Evolutionary conservation across 148 eudicot genomes (phyloP).

Genomic region (Rhododendron vialii): DNA sequence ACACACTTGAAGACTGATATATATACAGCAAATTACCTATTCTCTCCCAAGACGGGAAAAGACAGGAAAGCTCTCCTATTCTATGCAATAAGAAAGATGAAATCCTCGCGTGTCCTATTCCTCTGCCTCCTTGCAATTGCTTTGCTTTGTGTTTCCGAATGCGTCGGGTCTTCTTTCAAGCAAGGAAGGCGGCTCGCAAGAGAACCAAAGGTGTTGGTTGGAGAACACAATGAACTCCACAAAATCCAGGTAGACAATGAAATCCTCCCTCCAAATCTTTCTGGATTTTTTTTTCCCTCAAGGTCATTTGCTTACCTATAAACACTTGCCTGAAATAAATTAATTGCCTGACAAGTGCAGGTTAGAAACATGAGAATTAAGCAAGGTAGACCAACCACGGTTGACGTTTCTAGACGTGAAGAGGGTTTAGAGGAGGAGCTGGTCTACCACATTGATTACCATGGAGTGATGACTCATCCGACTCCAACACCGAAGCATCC

Average conservation of each 20-base stretch:
- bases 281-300: too few relatives aligned
- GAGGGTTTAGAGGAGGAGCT: conserved; percentile 26
- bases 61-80: neutral
- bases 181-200: conserved; percentile 16
- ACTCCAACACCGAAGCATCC: conserved; percentile 57
- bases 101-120: neutral
- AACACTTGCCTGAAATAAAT: neutral
- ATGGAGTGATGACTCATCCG: conserved; percentile 61
- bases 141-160: neutral
- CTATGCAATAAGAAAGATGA: neutral
- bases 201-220: conserved; percentile 11
- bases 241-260: conserved; percentile 22
- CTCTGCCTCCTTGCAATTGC: conserved; percentile 5
- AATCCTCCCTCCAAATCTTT: neutral
- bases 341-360: conserved; percentile 11
- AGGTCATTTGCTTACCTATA: neutral
- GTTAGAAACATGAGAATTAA: conserved; percentile 17
- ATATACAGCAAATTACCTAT: neutral
- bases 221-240: neutral
- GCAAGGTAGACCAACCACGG: conserved; percentile 5
- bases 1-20: neutral
- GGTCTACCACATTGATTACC: conserved; percentile 60
- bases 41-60: neutral
- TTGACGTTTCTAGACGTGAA: conserved; percentile 5
- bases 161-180: neutral